A percentile compares a stretch with the other conserved stretches of the same genome.
Conservation (phyloP, 2,329 filamentous ascomycete species). For the Zasmidium cellare region DNA sequence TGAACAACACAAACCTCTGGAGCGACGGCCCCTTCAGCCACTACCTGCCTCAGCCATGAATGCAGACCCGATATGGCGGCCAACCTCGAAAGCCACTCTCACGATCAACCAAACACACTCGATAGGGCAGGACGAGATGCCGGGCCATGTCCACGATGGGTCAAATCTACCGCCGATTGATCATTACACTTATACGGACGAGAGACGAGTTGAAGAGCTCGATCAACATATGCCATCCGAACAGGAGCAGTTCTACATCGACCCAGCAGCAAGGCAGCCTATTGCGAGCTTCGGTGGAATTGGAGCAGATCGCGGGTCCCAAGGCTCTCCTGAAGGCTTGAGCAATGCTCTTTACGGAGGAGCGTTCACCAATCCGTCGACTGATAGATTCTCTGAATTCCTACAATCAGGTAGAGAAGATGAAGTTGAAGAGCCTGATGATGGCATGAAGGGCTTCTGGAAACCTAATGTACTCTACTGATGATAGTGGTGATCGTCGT, state of each 20-base stretch:
- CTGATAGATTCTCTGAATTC: not conserved
- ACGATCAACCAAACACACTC: not conserved
- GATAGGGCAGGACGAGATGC: slow-evolving; percentile 13
- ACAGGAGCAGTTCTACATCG: not conserved
- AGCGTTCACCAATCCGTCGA: not conserved
- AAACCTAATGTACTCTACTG: slow-evolving; percentile 47
- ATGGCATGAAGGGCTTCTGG: slow-evolving; percentile 43
- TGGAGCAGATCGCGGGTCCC: too few relatives aligned
- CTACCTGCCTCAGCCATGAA: not conserved
- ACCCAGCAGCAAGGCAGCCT: too few relatives aligned
- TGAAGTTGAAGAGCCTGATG: slow-evolving; percentile 1
- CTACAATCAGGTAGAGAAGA: not conserved
- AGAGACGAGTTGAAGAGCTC: slow-evolving; percentile 16
- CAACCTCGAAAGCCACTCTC: not conserved
- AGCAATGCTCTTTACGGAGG: not conserved
- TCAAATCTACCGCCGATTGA: too few relatives aligned
- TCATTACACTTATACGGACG: slow-evolving; percentile 8
- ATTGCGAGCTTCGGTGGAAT: too few relatives aligned
- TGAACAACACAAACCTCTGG: not conserved
- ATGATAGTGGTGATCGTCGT: not conserved
- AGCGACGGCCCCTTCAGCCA: not conserved
- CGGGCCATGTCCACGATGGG: slow-evolving; percentile 8
- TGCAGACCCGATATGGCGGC: not conserved
- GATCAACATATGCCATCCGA: slow-evolving; percentile 6
- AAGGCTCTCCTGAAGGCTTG: not conserved